These are phyloP conservation scores for Coemansia biformis DNA, from an alignment of 192 early-diverging fungal genomes.

Conservation along the genomic window DNA sequence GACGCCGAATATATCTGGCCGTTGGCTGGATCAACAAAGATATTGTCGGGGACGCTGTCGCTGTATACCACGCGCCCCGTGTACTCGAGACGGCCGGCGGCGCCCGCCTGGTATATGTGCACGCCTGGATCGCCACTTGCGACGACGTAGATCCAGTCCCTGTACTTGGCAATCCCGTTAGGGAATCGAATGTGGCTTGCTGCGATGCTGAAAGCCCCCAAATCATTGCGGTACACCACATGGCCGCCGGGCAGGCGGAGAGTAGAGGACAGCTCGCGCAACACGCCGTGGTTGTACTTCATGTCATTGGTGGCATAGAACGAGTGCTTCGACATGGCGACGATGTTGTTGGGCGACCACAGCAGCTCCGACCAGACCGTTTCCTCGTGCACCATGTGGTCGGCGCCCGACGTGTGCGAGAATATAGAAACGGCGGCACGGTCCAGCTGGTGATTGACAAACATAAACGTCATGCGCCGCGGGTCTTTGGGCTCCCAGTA, in stretches of 20 bases:
- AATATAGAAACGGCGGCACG: conserved; percentile 50
- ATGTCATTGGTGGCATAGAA: conserved; percentile 63
- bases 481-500: conserved; percentile 47
- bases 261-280: conserved; percentile 18
- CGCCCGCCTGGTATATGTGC: conserved; percentile 19
- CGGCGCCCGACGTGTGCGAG: conserved; percentile 28
- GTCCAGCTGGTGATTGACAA: conserved; percentile 54
- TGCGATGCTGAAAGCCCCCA: conserved; percentile 24
- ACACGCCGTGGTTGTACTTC: conserved; percentile 16
- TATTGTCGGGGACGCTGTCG: conserved; percentile 35
- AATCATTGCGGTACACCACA: conserved; percentile 33
- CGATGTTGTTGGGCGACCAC: conserved; percentile 54
- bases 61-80: conserved; percentile 18
- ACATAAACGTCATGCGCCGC: conserved; percentile 50
- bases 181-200: conserved; percentile 24
- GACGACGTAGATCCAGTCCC: conserved; percentile 37
- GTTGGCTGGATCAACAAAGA: conserved; percentile 30
- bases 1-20: conserved; percentile 43
- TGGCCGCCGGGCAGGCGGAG: conserved; percentile 23
- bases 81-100: conserved; percentile 4
- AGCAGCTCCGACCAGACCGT: conserved; percentile 54
- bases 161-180: conserved; percentile 42
- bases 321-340: conserved; percentile 50
- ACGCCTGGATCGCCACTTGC: conserved; percentile 35
- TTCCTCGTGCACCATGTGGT: conserved; percentile 50